Percentiles rank a stretch among this genome's conserved stretches.
Conservation (phyloP, 495 filamentous ascomycete species). For the Hypoxylon lenormandii region DNA sequence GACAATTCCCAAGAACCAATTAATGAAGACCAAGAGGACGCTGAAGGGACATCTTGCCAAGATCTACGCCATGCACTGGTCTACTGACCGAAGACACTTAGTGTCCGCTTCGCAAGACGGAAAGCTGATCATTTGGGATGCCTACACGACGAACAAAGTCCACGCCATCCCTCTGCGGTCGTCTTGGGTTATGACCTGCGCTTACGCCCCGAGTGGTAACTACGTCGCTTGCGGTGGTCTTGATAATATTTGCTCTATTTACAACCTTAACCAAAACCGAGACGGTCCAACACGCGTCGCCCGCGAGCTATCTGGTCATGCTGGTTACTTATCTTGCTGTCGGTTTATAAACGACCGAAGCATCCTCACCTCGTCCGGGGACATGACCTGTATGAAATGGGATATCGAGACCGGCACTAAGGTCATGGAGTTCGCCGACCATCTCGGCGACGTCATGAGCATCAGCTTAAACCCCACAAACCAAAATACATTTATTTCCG, state of each 20-base stretch:
- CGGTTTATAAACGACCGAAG: slow-evolving; percentile 98
- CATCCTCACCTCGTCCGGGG: slow-evolving; percentile 96
- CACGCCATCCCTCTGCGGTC: slow-evolving; percentile 98
- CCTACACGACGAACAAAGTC: slow-evolving; percentile 99
- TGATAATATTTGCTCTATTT: slow-evolving; percentile 99
- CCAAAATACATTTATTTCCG: slow-evolving; percentile 97
- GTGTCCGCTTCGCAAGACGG: slow-evolving; percentile 98
- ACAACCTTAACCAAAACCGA: slow-evolving; percentile 92
- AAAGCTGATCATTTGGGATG: slow-evolving; percentile 99
- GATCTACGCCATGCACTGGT: slow-evolving; percentile 99
- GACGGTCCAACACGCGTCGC: slow-evolving; percentile 97
- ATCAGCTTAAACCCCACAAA: slow-evolving; percentile 99
- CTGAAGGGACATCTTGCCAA: slow-evolving; percentile 98
- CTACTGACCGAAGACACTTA: slow-evolving; percentile 95
- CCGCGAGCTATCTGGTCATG: slow-evolving; percentile 94
- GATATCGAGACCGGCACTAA: slow-evolving; percentile 97
- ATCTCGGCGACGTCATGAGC: slow-evolving; percentile 99
- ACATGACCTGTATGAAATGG: slow-evolving; percentile 99
- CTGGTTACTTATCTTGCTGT: slow-evolving; percentile 97
- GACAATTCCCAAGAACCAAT: slow-evolving; percentile 82
- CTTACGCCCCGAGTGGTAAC: slow-evolving; percentile 97
- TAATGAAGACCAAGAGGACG: slow-evolving; percentile 94
- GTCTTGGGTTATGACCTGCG: slow-evolving; percentile 99
- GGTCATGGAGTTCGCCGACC: slow-evolving; percentile 98
- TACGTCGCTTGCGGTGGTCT: slow-evolving; percentile 98